These are phyloP conservation scores for Ciborinia camelliae DNA, from an alignment of 2,329 filamentous ascomycete species.

Conservation along the genomic window DNA sequence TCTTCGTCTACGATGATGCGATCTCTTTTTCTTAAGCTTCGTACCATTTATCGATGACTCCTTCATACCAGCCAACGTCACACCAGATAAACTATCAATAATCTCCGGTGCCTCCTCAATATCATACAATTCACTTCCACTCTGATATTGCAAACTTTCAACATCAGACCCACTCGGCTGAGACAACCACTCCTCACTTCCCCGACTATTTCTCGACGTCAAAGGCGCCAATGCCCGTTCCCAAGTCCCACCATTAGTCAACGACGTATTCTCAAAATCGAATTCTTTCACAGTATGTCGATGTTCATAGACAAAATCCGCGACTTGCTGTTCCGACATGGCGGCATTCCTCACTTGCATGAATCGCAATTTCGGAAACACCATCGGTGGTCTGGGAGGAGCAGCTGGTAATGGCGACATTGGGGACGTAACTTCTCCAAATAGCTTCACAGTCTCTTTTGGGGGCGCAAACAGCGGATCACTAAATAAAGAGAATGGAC, in stretches of 20 bases:
- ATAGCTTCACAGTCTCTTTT: conserved; percentile 54
- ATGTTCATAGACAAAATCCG: conserved; percentile 65
- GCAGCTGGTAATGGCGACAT: conserved; percentile 59
- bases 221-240: conserved; percentile 77
- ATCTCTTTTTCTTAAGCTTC: conserved; percentile 45
- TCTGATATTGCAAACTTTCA: conserved; percentile 28
- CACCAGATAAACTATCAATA: conserved; percentile 25
- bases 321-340: conserved; percentile 69
- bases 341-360: conserved; percentile 70
- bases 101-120: conserved; percentile 28
- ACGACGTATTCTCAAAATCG: conserved; percentile 71
- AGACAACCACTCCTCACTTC: conserved; percentile 40
- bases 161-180: conserved; percentile 38
- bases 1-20: conserved; percentile 29
- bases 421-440: conserved; percentile 60
- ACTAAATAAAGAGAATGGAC: conserved; percentile 61
- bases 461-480: conserved; percentile 66
- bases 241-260: conserved; percentile 69
- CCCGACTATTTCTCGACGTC: conserved; percentile 42
- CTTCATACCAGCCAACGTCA: conserved; percentile 21
- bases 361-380: conserved; percentile 64
- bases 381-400: conserved; percentile 53
- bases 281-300: conserved; percentile 68
- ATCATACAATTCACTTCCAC: conserved; percentile 29
- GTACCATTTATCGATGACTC: conserved; percentile 41